Evolutionary conservation across 805 yeast genomes (phyloP), one percentile per base, ranked within the genome.

Genomic region (Candida tammaniensis): DNA sequence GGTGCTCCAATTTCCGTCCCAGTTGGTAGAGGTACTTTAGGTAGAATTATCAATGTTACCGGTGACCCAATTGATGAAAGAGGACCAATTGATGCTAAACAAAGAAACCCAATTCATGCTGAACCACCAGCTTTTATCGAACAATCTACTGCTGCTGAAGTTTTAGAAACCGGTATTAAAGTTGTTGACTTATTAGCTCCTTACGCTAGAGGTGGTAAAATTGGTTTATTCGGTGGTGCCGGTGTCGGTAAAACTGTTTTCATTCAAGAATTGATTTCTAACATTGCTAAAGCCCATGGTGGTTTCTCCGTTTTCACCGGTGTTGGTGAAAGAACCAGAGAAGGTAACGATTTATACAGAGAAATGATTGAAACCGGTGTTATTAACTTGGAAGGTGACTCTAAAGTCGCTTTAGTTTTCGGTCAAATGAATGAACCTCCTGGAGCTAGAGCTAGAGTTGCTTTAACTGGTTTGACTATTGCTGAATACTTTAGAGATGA

Each of bases 361-460:
- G 98, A 93, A 78, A 93, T 93, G 98, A 87, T 82, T 68, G 98
- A 93, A 80, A 91, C 98, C 54, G 98, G 98, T 81, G 98, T 93
- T 76, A 93, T 93, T 74, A 88, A 93, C 86, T 80, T 91, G 58
- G 98, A 93, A 68, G 98, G 98, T 73, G 98, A 93, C 59, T 93
- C 98, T 64, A 93, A 93, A 84, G 98, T 93, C 75, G 94, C 98
- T 54, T 80, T 91, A 64, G 98, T 91, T 47, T 91, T 91, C 80
- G 98, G 98, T 72, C 98, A 93, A 80, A 91, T 91, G 98, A 91
- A 91, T 82, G 98, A 91, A 82, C 98, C 98, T 64, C 98, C 98
- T 57, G 98, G 98, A 77, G 98, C 98, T 61, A 89, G 98, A 83
- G 97, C 98, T 61, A 91, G 98, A 82, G 98, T 93, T 69, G 98